These are phyloP conservation scores for Diaporthe velutina DNA, from an alignment of 2,329 filamentous ascomycete species.

Conservation along the genomic window DNA sequence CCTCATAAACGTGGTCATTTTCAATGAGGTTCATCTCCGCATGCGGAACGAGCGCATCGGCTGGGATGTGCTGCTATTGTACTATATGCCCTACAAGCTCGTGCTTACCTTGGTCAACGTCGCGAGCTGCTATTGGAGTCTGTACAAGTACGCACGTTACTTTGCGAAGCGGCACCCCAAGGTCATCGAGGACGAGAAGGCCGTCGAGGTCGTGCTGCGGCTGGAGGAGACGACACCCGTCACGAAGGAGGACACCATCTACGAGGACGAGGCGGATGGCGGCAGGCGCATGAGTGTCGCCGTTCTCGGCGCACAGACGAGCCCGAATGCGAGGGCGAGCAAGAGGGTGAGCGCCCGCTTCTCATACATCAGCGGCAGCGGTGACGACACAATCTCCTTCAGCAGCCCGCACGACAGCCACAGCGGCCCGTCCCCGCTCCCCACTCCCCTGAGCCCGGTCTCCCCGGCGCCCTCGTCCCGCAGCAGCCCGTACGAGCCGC, in stretches of 20 bases:
- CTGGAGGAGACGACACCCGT: conserved; percentile 40
- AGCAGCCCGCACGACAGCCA: conserved; percentile 8
- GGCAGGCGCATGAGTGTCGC: conserved; percentile 20
- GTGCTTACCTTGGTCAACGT: conserved; percentile 59
- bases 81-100: conserved; percentile 60
- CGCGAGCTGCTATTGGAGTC: conserved; percentile 53
- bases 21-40: conserved; percentile 62
- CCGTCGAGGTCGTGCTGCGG: conserved; percentile 41
- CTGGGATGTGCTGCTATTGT: conserved; percentile 53
- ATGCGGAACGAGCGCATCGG: conserved; percentile 57
- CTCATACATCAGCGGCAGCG: conserved; percentile 23
- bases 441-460: not conserved
- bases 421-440: not conserved
- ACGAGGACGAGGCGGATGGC: conserved; percentile 6
- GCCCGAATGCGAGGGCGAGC: not conserved
- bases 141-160: conserved; percentile 59
- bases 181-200: conserved; percentile 57
- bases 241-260: not conserved
- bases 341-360: conserved; percentile 17
- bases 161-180: conserved; percentile 61
- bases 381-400: conserved; percentile 5
- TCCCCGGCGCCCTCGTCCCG: not conserved
- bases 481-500: not conserved
- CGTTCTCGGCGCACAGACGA: not conserved
- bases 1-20: conserved; percentile 56